These are phyloP conservation scores for Silene uniflora DNA, from an alignment of 148 eudicot species.

Conservation along the genomic window DNA sequence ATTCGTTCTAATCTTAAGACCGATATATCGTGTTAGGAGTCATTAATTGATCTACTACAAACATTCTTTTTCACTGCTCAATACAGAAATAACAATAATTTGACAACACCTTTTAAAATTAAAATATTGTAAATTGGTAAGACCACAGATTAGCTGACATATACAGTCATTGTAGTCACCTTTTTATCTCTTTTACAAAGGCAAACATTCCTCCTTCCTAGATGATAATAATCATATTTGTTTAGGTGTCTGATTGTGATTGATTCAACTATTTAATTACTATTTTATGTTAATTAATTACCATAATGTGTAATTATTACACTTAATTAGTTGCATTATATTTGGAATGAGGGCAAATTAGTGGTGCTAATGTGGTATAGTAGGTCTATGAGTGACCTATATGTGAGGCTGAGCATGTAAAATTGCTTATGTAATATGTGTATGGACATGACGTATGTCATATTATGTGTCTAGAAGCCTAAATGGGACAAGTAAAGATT, in stretches of 20 bases:
- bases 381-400: slow-evolving; percentile 9
- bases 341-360: slow-evolving; percentile 6
- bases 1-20: no score
- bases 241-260: slow-evolving; percentile 21
- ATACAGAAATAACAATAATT: slow-evolving; percentile 3
- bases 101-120: slow-evolving; percentile 3
- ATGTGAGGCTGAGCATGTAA: neutral
- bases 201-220: slow-evolving; percentile 8
- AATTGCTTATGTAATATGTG: slow-evolving; percentile 6
- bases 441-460: neutral
- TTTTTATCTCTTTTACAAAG: slow-evolving; percentile 10
- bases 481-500: no score
- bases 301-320: neutral
- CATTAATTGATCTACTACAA: no score
- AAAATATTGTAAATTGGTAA: slow-evolving; percentile 15
- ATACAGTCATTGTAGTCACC: slow-evolving; percentile 30
- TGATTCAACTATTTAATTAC: slow-evolving; percentile 21
- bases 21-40: no score
- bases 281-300: slow-evolving; percentile 1
- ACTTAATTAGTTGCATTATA: neutral
- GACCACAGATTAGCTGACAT: slow-evolving; percentile 36
- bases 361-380: slow-evolving; percentile 18
- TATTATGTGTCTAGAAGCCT: neutral
- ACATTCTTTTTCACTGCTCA: slow-evolving; percentile 36
- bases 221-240: slow-evolving; percentile 19